Percentiles rank a stretch among this genome's conserved stretches.
Evolutionary conservation across 2,329 filamentous ascomycete genomes (phyloP).

Genomic region (Akanthomyces lecanii): DNA sequence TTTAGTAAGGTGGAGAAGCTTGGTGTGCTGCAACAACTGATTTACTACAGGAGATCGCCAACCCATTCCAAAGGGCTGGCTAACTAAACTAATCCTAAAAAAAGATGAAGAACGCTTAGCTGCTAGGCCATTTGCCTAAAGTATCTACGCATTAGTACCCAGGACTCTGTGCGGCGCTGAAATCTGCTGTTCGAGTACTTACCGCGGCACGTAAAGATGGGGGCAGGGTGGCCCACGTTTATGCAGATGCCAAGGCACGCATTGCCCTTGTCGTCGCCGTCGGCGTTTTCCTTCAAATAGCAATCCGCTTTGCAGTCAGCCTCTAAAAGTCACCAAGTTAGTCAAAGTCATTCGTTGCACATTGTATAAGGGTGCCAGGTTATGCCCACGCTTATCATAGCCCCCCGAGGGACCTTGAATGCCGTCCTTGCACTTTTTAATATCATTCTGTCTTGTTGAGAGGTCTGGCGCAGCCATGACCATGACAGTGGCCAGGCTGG

Average conservation of each 20-base stretch:
- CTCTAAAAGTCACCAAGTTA: not conserved
- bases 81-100: not conserved
- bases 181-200: not conserved
- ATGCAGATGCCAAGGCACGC: not conserved
- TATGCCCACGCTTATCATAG: not conserved
- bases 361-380: not conserved
- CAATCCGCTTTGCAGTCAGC: not conserved
- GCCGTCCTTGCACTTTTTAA: not conserved
- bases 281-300: conserved; percentile 1
- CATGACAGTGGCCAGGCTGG: not conserved
- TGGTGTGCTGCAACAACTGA: no score
- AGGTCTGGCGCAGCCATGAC: not conserved
- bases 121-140: not conserved
- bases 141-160: not conserved
- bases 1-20: not conserved
- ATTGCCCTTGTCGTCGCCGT: not conserved
- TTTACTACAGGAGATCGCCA: no score
- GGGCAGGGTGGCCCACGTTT: not conserved
- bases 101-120: not conserved
- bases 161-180: not conserved
- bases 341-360: not conserved
- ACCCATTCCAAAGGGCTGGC: no score
- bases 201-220: conserved; percentile 1
- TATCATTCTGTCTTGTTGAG: not conserved
- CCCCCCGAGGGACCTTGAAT: not conserved